Evolutionary conservation across 75 land plant species (phyloP), one percentile per base, ranked within the genome.

Genomic region (Selaginella moellendorffii): DNA sequence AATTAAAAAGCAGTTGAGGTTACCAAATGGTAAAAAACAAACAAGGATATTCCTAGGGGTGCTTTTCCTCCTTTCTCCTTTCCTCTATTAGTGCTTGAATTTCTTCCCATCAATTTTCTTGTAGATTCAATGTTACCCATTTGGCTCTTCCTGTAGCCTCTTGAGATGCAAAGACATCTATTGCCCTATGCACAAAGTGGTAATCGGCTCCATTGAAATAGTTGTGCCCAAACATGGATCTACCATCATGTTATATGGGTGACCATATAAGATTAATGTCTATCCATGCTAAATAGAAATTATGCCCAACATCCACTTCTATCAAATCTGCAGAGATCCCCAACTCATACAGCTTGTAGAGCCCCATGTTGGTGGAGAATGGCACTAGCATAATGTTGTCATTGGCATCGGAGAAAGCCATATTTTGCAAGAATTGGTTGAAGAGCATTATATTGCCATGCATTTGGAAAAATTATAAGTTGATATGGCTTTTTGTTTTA

Each of bases 221-320:
- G 54, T 90, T 92, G 30, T 90, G 97, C 1, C 97, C 97, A 62
- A 90, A 90, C 31, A 90, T 75, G 14, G 46, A 36, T 14, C 14
- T 36, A 24, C 97, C 97, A 1, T 91, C 92, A 18, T 85, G 88
- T 26, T 77, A 36, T 56, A 90, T 65, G 2, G 87, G 24, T 28
- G 72, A 69, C 52, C 69, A 81, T 0, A 85, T 92, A 31, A 71
- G 29, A 66, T 84, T 87, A 54, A 90, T 84, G 70, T 90, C 97
- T n/a, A 82, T 71, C 97, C 97, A 90, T 2, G 93, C 97, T 24
- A 92, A 90, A 56, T 78, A 85, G 65, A 90, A 90, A 68, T 87
- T 88, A 69, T 90, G 97, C 0, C 83, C 87, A 0, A 92, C 92
- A 53, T 90, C 97, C 1, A 90, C 79, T 65, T 90, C 92, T 25